phyloP scores from a whole-genome alignment of 1,284 basidiomycete species.

The Porphyrellus sp. region DNA sequence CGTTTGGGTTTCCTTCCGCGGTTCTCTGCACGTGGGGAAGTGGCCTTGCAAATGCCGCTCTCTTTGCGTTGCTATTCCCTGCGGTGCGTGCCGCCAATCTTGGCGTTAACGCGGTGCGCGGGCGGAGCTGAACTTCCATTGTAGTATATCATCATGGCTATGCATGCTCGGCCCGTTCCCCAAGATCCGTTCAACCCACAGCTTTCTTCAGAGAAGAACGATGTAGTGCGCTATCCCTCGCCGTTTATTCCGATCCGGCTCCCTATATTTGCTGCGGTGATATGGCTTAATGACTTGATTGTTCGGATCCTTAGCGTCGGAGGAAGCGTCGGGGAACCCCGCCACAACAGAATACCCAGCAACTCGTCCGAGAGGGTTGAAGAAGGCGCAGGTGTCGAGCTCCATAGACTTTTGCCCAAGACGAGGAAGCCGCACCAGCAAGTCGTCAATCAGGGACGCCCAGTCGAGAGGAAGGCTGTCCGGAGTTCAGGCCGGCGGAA shows the following conservation, averaged over 20 bases:
- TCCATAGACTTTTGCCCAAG: slow-evolving; percentile 14
- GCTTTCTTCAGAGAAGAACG: slow-evolving; percentile 36
- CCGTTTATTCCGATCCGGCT: slow-evolving; percentile 76
- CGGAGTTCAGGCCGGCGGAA: slow-evolving; percentile 39
- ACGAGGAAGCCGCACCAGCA: slow-evolving; percentile 13
- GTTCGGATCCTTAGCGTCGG: slow-evolving; percentile 62
- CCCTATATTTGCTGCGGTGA: slow-evolving; percentile 67
- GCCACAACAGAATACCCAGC: slow-evolving; percentile 35
- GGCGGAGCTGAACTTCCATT: slow-evolving; percentile 10
- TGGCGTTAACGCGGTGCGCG: slow-evolving; percentile 13
- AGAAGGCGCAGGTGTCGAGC: slow-evolving; percentile 43
- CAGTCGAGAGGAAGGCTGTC: slow-evolving; percentile 22
- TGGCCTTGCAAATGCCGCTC: slow-evolving; percentile 68
- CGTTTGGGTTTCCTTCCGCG: slow-evolving; percentile 73
- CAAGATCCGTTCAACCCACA: slow-evolving; percentile 67
- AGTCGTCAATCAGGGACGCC: slow-evolving; percentile 1
- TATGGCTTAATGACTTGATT: slow-evolving; percentile 71
- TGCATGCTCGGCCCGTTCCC: slow-evolving; percentile 64
- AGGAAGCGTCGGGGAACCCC: slow-evolving; percentile 31
- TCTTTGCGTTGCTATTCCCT: slow-evolving; percentile 79
- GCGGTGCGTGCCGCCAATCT: slow-evolving; percentile 44
- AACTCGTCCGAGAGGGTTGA: slow-evolving; percentile 52
- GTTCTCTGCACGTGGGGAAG: slow-evolving; percentile 68
- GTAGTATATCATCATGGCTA: slow-evolving; percentile 77
- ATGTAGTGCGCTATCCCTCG: slow-evolving; percentile 56